Evolutionary conservation across 2,329 filamentous ascomycete species (phyloP), one percentile per base, ranked within the genome.

Genomic region (Elsinoe ampelina): DNA sequence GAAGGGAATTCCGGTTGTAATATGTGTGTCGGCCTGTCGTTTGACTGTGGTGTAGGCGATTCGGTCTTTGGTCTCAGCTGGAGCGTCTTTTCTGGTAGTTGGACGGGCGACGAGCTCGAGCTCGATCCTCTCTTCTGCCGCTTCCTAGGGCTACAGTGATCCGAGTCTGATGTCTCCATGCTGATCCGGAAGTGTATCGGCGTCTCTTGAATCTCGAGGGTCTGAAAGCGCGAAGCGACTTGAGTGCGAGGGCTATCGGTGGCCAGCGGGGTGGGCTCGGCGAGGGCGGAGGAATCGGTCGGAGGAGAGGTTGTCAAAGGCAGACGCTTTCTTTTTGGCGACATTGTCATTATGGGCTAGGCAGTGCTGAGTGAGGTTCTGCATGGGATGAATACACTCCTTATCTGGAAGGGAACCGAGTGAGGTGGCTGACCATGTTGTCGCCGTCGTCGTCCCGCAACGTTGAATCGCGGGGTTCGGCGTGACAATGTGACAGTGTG

Each of bases 171-270:
- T 2, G 20, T 34, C 12, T 55, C 38, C 52, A 45, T 43, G 38
- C n/a, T 22, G 17, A 35, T 34, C 20, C 20, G 22, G n/a, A 47
- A 26, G 7, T 34, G 30, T 2, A 56, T 19, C 15, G 54, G 52
- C 12, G 39, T 52, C 34, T 56, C 54, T 32, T 56, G 54, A n/a
- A 56, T 45, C 32, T 56, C 54, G 22, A 56, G 38, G 4, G 13
- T 39, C 26, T 45, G 32, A 15, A 56, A 56, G 8, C 34, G 13
- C n/a, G 38, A 45, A 26, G 42, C 42, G 10, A 39, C 34, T 17
- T 47, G 54, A 8, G 41, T 56, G 15, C 54, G 54, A 17, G 54
- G 54, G 36, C 54, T 56, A 32, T 56, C 42, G 10, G 13, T 47
- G 8, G 54, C 41, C 26, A n/a, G 54, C 12, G 54, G 54, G 26